Conservation (phyloP, 2,329 filamentous ascomycete species). For the Verticillium nonalfalfae region DNA sequence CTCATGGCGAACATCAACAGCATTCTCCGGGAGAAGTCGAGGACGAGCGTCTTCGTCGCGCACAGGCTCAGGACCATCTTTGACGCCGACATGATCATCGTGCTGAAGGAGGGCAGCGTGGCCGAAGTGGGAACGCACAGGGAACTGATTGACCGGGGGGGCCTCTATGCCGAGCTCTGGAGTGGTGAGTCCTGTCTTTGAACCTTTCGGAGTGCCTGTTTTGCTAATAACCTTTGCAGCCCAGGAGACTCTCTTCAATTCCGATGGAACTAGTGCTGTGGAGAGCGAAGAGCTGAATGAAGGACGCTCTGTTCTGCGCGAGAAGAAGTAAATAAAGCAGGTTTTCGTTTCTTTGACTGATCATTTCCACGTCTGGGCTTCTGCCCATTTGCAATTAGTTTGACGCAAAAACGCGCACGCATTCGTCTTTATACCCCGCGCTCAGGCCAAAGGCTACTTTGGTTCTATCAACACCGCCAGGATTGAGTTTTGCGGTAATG, state of each 20-base stretch:
- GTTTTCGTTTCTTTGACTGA: too few relatives aligned
- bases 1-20: slow-evolving; percentile 89
- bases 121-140: slow-evolving; percentile 85
- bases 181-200: slow-evolving; percentile 54
- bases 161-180: slow-evolving; percentile 87
- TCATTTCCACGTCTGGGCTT: too few relatives aligned
- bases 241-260: slow-evolving; percentile 54
- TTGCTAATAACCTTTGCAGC: slow-evolving; percentile 30
- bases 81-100: slow-evolving; percentile 89
- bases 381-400: too few relatives aligned
- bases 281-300: slow-evolving; percentile 21
- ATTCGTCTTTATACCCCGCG: too few relatives aligned
- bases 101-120: slow-evolving; percentile 77
- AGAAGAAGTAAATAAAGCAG: not conserved
- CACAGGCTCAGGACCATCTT: slow-evolving; percentile 90
- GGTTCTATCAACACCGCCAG: too few relatives aligned
- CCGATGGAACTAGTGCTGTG: slow-evolving; percentile 41
- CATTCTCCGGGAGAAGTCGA: slow-evolving; percentile 78
- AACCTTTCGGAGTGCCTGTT: not conserved
- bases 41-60: slow-evolving; percentile 92
- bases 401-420: too few relatives aligned
- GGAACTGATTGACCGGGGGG: slow-evolving; percentile 69
- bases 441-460: too few relatives aligned
- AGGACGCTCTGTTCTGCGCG: not conserved
- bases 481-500: too few relatives aligned